Evolutionary conservation across 108 stramenopile genomes (phyloP).

Genomic region (Cylindrotheca fusiformis): DNA sequence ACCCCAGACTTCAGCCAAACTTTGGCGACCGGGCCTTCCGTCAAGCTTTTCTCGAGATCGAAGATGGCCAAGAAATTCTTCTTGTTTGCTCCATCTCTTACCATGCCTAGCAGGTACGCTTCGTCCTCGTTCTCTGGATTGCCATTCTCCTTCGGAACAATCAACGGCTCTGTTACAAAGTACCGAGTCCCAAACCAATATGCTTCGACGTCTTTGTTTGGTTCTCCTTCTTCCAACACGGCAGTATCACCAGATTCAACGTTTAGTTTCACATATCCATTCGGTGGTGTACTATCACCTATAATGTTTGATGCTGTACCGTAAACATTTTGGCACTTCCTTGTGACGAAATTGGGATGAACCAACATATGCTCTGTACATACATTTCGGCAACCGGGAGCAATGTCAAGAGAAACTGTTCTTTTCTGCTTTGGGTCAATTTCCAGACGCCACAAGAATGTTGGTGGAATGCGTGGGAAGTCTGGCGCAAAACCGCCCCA

Average conservation of each 20-base stretch:
- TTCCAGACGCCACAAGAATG: slow-evolving; percentile 51
- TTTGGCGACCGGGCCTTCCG: slow-evolving; percentile 46
- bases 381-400: slow-evolving; percentile 43
- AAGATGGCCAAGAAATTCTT: slow-evolving; percentile 41
- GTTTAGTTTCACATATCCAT: slow-evolving; percentile 35
- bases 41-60: slow-evolving; percentile 47
- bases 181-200: slow-evolving; percentile 55
- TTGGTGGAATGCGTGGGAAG: slow-evolving; percentile 42
- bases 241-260: slow-evolving; percentile 29
- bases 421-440: slow-evolving; percentile 38
- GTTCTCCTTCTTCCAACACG: slow-evolving; percentile 23
- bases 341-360: slow-evolving; percentile 51
- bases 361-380: slow-evolving; percentile 51
- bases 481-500: slow-evolving; percentile 69
- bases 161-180: slow-evolving; percentile 44
- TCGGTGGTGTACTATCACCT: slow-evolving; percentile 47
- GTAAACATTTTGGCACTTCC: slow-evolving; percentile 40
- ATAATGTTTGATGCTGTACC: slow-evolving; percentile 42
- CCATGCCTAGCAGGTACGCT: slow-evolving; percentile 53
- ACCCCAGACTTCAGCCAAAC: slow-evolving; percentile 44
- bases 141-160: slow-evolving; percentile 48
- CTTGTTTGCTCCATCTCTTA: slow-evolving; percentile 44
- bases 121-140: slow-evolving; percentile 40
- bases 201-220: slow-evolving; percentile 42
- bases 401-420: slow-evolving; percentile 35